Conservation (phyloP, 208 protist species). For the Herpetomonas tarakana region DNA sequence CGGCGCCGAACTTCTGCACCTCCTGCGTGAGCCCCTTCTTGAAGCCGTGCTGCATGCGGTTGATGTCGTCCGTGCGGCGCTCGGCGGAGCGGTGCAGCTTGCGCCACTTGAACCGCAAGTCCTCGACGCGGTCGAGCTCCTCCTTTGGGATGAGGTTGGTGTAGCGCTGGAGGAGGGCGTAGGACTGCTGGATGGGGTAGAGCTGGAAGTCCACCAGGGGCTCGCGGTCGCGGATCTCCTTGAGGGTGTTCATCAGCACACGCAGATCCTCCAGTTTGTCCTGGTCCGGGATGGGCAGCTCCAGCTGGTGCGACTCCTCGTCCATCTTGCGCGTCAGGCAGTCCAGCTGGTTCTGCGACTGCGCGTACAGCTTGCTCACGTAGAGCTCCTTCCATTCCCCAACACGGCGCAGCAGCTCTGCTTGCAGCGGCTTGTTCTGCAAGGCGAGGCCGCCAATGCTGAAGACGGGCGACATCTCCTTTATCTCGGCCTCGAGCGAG, state of each 20-base stretch:
- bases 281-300: constrained; percentile 91
- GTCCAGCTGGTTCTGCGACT: constrained; percentile 89
- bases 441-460: constrained; percentile 93
- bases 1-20: constrained; percentile 92
- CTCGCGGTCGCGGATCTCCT: constrained; percentile 91
- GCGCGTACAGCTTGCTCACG: constrained; percentile 91
- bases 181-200: constrained; percentile 93
- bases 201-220: constrained; percentile 93
- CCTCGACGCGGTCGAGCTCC: constrained; percentile 93
- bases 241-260: constrained; percentile 91
- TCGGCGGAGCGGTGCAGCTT: constrained; percentile 85
- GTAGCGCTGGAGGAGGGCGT: constrained; percentile 91
- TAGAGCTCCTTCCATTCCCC: constrained; percentile 94
- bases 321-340: constrained; percentile 92
- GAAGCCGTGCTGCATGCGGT: constrained; percentile 90
- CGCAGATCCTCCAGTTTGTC: constrained; percentile 94
- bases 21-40: constrained; percentile 92
- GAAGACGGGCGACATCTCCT: constrained; percentile 73
- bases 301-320: constrained; percentile 86
- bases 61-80: constrained; percentile 85
- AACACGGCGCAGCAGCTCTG: constrained; percentile 86
- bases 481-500: constrained; percentile 89
- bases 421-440: constrained; percentile 93
- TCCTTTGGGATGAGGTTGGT: constrained; percentile 94
- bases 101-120: constrained; percentile 92